phyloP scores from a whole-genome alignment of 306 rosid species.

The Gleditsia sinensis region DNA sequence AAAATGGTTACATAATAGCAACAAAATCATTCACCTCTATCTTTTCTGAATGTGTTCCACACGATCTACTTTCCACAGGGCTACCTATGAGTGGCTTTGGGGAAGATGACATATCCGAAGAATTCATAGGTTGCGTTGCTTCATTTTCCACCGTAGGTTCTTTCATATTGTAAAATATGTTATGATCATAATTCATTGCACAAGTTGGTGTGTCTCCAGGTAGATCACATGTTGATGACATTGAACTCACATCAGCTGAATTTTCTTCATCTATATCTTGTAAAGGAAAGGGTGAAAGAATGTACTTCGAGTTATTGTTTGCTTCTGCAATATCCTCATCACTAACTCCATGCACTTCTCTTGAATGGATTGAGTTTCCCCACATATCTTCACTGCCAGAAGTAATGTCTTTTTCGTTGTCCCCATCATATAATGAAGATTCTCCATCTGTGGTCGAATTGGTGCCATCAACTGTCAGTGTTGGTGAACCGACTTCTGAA shows the following conservation, averaged over 20 bases:
- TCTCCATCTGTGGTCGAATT: conserved; percentile 58
- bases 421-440: conserved; percentile 57
- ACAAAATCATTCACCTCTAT: conserved; percentile 46
- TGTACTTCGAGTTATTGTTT: conserved; percentile 26
- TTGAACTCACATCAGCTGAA: conserved; percentile 43
- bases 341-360: conserved; percentile 30
- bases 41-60: conserved; percentile 28
- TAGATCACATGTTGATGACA: conserved; percentile 38
- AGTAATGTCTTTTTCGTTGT: conserved; percentile 50
- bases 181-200: conserved; percentile 7
- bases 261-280: conserved; percentile 47
- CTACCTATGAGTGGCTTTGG: conserved; percentile 40
- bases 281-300: conserved; percentile 28
- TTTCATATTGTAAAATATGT: conserved; percentile 30
- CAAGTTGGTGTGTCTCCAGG: conserved; percentile 38
- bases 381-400: conserved; percentile 54
- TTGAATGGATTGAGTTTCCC: conserved; percentile 48
- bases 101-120: conserved; percentile 38
- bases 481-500: conserved; percentile 82
- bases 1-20: not conserved
- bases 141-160: conserved; percentile 30
- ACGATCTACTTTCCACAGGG: conserved; percentile 27
- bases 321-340: conserved; percentile 34
- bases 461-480: conserved; percentile 51
- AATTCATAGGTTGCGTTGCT: conserved; percentile 31